Percentiles rank a stretch among this genome's conserved stretches.
phyloP scores from a whole-genome alignment of 441 rosid species.

The Bocquillonia castaneifolia region DNA sequence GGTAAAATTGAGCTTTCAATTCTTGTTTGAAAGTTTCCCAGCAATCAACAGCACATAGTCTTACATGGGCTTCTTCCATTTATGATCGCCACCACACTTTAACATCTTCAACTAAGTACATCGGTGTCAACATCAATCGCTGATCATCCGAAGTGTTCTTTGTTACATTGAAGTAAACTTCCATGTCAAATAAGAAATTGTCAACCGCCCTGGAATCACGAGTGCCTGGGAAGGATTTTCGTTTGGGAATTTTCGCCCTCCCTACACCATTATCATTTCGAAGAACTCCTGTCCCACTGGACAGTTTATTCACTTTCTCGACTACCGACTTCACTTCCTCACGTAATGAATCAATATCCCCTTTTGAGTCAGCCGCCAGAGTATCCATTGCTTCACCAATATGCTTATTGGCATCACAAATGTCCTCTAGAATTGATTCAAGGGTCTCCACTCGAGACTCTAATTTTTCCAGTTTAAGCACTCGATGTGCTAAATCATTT shows the following conservation, averaged over 20 bases:
- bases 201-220: not conserved
- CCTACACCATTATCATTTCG: not conserved
- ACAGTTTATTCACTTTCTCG: too few species aligned
- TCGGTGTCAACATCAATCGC: not conserved
- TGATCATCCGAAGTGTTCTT: not conserved
- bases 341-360: too few species aligned
- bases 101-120: not conserved
- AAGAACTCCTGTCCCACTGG: too few species aligned
- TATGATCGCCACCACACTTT: not conserved
- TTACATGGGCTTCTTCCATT: not conserved
- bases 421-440: too few species aligned
- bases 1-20: not conserved
- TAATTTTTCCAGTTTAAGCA: too few species aligned
- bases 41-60: rapidly evolving
- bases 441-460: too few species aligned
- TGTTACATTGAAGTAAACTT: not conserved
- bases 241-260: not conserved
- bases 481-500: too few species aligned
- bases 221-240: not conserved
- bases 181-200: not conserved
- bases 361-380: too few species aligned
- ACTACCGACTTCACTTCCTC: too few species aligned
- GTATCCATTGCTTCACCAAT: too few species aligned
- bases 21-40: not conserved
- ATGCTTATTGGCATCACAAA: too few species aligned